Percentiles rank a stretch among this genome's conserved stretches.
These are phyloP conservation scores for Myrica gale DNA, from an alignment of 306 rosid genomes.

Conservation along the genomic window DNA sequence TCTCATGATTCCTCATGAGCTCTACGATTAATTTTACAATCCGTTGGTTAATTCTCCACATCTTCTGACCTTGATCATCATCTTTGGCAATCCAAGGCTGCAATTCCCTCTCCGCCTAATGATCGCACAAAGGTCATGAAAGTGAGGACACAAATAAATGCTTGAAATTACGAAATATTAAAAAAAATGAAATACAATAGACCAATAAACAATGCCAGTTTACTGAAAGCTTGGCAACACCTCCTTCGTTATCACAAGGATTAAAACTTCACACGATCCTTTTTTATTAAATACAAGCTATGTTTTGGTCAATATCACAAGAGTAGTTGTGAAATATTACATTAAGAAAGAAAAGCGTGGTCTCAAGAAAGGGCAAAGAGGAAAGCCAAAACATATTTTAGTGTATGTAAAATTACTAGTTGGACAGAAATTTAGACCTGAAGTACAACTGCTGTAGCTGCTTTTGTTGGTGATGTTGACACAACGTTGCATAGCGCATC, in stretches of 20 bases:
- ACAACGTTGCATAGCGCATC: constrained; percentile 98
- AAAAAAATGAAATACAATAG: too few species aligned
- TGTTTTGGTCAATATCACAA: background rate
- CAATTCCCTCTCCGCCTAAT: constrained; percentile 88
- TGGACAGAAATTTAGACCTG: constrained; percentile 61
- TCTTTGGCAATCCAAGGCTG: constrained; percentile 99
- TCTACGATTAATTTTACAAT: constrained; percentile 87
- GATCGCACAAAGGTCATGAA: constrained; percentile 38
- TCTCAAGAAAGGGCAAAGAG: constrained; percentile 20
- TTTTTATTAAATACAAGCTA: background rate
- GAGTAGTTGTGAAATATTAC: constrained; percentile 3
- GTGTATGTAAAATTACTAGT: constrained; percentile 6
- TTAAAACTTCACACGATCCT: background rate
- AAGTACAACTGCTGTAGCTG: constrained; percentile 91
- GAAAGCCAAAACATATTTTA: constrained; percentile 4
- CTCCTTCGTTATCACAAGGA: constrained; percentile 23
- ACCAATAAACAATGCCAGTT: constrained; percentile 11
- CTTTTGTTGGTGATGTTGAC: constrained; percentile 83
- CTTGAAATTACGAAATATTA: constrained; percentile 17
- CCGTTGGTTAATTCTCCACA: constrained; percentile 95
- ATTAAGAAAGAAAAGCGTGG: constrained; percentile 8
- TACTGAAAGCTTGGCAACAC: constrained; percentile 14
- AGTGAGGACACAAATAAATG: constrained; percentile 34
- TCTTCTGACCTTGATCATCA: constrained; percentile 85
- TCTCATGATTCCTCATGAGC: constrained; percentile 89